These are phyloP conservation scores for Leptographium wingfieldii DNA, from an alignment of 2,329 filamentous ascomycete genomes.

Conservation along the genomic window DNA sequence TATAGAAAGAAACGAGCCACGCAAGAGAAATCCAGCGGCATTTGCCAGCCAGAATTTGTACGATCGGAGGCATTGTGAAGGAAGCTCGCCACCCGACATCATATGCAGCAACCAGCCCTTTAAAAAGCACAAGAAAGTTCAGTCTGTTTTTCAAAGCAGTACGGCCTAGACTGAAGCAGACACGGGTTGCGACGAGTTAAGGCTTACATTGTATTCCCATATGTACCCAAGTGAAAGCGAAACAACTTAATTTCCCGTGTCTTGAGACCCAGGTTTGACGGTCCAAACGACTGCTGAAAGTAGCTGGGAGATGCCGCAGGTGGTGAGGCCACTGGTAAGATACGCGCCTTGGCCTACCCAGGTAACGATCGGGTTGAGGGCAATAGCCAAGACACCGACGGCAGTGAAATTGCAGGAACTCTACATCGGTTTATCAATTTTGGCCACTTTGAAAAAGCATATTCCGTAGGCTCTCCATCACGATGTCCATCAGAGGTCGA, in stretches of 20 bases:
- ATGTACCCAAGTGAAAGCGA: conserved; percentile 41
- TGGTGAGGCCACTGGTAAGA: conserved; percentile 35
- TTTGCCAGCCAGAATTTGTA: conserved; percentile 45
- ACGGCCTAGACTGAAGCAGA: not conserved
- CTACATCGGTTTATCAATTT: conserved; percentile 40
- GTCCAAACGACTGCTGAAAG: conserved; percentile 40
- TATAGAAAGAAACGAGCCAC: conserved; percentile 43
- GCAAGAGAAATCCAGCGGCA: conserved; percentile 41
- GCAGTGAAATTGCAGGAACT: conserved; percentile 42
- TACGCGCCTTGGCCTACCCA: conserved; percentile 37
- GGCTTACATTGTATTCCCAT: conserved; percentile 33
- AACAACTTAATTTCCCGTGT: conserved; percentile 35
- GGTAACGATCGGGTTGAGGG: conserved; percentile 39
- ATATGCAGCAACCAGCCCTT: conserved; percentile 38
- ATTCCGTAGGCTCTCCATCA: conserved; percentile 35
- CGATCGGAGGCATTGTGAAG: conserved; percentile 41
- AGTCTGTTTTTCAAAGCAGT: not conserved
- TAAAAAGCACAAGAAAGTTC: not conserved
- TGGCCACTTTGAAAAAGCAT: conserved; percentile 49
- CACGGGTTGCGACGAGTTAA: not conserved
- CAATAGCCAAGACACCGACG: conserved; percentile 40
- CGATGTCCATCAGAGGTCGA: not conserved
- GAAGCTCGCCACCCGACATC: conserved; percentile 43
- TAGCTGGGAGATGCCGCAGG: conserved; percentile 42
- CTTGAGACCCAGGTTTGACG: conserved; percentile 22